Evolutionary conservation across 2,329 filamentous ascomycete species (phyloP).

Genomic region (Colletotrichum somersetense): DNA sequence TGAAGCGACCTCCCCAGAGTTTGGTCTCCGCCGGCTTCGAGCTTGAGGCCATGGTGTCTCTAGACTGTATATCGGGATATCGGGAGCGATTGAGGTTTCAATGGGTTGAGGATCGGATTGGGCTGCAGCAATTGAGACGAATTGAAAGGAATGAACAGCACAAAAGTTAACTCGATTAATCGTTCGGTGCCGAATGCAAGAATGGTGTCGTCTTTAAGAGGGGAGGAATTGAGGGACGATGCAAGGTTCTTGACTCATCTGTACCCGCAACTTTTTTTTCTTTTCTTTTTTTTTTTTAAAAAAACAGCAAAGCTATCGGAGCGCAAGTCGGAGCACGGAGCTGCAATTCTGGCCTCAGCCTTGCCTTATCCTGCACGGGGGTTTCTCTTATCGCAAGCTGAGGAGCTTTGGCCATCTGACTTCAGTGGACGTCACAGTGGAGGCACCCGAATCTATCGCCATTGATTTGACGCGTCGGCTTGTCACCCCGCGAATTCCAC

Average conservation of each 20-base stretch:
- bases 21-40: constrained; percentile 50
- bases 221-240: background rate
- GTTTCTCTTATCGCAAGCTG: constrained; percentile 28
- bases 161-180: background rate
- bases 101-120: background rate
- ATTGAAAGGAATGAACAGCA: background rate
- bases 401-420: constrained; percentile 30
- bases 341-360: constrained; percentile 16
- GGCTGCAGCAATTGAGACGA: background rate
- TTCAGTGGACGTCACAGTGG: constrained; percentile 33
- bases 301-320: background rate
- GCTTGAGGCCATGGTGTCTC: constrained; percentile 47
- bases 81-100: background rate
- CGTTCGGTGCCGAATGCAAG: background rate
- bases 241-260: constrained; percentile 19
- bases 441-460: background rate
- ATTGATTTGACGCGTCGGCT: constrained; percentile 5
- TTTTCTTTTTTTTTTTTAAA: too few relatives aligned
- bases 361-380: constrained; percentile 28
- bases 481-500: constrained; percentile 30
- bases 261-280: constrained; percentile 7
- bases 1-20: constrained; percentile 59
- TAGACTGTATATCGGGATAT: background rate
- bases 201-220: constrained; percentile 1
- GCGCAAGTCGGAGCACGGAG: constrained; percentile 1